Conservation (phyloP, 805 yeast genomes). For the Yamadazyma insecticola region DNA sequence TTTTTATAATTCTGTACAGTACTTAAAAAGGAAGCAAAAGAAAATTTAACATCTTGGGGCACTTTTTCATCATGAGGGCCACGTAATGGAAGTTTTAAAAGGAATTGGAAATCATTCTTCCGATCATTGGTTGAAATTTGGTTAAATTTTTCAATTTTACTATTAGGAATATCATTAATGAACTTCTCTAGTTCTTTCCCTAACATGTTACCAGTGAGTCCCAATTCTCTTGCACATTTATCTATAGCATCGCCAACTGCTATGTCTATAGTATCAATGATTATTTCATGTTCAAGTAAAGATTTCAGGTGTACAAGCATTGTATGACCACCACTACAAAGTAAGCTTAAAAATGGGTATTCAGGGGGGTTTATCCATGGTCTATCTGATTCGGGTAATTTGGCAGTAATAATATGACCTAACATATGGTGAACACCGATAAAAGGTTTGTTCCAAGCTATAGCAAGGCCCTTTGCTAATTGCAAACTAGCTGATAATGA, state of each 20-base stretch:
- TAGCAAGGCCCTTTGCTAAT: constrained; percentile 76
- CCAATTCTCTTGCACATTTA: constrained; percentile 84
- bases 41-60: constrained; percentile 41
- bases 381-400: constrained; percentile 19
- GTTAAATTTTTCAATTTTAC: constrained; percentile 21
- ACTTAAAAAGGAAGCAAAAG: constrained; percentile 76
- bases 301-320: constrained; percentile 68
- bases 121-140: constrained; percentile 16
- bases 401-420: constrained; percentile 70
- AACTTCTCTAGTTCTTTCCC: constrained; percentile 76
- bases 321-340: constrained; percentile 95
- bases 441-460: constrained; percentile 73
- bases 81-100: constrained; percentile 27
- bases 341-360: constrained; percentile 69
- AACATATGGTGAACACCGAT: constrained; percentile 96
- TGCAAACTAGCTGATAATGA: constrained; percentile 79
- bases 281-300: constrained; percentile 61
- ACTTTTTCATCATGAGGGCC: constrained; percentile 23
- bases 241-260: constrained; percentile 94
- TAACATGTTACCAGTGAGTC: constrained; percentile 75
- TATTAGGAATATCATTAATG: constrained; percentile 29
- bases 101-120: constrained; percentile 21
- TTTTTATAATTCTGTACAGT: constrained; percentile 34
- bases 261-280: constrained; percentile 75
- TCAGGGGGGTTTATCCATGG: constrained; percentile 42